Base-by-base conservation (phyloP, 2,329 filamentous ascomycete genomes). In the Fusarium sp. region DNA sequence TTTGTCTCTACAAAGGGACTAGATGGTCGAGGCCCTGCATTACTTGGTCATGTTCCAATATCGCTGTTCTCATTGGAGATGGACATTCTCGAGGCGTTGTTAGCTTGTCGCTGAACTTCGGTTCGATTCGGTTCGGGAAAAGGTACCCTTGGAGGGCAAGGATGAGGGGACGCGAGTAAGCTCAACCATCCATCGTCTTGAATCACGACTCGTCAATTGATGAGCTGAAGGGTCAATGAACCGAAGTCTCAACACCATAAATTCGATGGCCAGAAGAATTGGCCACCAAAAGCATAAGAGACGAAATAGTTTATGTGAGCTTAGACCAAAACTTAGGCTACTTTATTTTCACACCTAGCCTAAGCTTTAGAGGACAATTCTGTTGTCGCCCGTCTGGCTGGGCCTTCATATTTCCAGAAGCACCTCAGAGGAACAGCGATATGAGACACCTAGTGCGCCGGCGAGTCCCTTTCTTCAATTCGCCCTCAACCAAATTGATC, bases 71-170 rank as follows among this genome's bases (percentile, higher is more conserved):
- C 60, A 65, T 65, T 65, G 62, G 62, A 58, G 60, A 38, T 24
- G 32, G 6, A 6, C 24, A 9, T 12, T 45, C 12, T 27, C 5
- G n/a, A 27, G 61, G 47, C 58, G 58, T 56, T 41, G 6, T 27
- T 52, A 52, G 49, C 32, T 41, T 10, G 34, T 63, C 48, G 58
- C 61, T 57, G n/a, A 38, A 48, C 20, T 59, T 65, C 52, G 61
- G 60, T 46, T 65, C 32, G 9, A 59, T 65, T 65, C 62, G 62
- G 62, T 65, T 65, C 60, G 62, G 62, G 24, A 46, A 41, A 63
- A 10, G 20, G 4, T 52, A 62, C 4, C 30, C 30, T 27, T 8
- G n/a, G 30, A 5, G 5, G 8, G 9, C 10, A n/a, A 6, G 27
- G 5, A 15, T 15, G 4, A 32, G 27, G 18, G 2, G 9, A 45